Evolutionary conservation across 1,284 basidiomycete species (phyloP), one percentile per base, ranked within the genome.

Genomic region (Ceratobasidium sp.): DNA sequence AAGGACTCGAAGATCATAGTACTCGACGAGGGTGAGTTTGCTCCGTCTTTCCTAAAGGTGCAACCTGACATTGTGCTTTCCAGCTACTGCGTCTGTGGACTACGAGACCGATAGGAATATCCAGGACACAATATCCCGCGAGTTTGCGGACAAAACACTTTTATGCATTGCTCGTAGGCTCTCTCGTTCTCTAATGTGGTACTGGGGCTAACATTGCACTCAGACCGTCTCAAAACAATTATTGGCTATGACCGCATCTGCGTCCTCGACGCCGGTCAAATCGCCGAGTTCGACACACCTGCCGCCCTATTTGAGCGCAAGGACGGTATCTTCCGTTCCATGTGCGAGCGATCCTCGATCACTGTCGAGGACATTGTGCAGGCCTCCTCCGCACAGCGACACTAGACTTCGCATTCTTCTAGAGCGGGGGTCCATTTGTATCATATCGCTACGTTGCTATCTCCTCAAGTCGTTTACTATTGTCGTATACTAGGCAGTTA

Each of bases 101-200:
- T 94, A 91, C 78, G 92, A 93, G 83, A 96, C 94, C 0, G 95
- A 97, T 83, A 86, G 89, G 77, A 92, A 92, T 79, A 95, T 96
- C 77, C 94, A 96, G 82, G 87, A 91, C 78, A 96, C 95, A n/a
- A 96, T 97, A 79, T 88, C 92, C 1, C 87, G 87, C 62, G 94
- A 95, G 84, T 96, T 96, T 84, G 85, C 86, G 61, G 90, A 93
- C 81, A 89, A 92, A 70, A 96, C 95, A 0, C 90, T 95, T 68
- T 83, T 95, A 9, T 95, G 92, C 81, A 94, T 95, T 77, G 92
- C 92, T 84, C 71, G 83, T 84, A 77, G 73, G 82, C 64, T 44
- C n/a, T 51, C 44, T 13, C 4, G n/a, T 11, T 49, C 34, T 15
- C 25, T 1, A 8, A 17, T 51, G 6, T 29, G 13, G 25, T 0